These are phyloP conservation scores for Coffea canephora DNA, from an alignment of 257 asterid genomes.

Conservation along the genomic window DNA sequence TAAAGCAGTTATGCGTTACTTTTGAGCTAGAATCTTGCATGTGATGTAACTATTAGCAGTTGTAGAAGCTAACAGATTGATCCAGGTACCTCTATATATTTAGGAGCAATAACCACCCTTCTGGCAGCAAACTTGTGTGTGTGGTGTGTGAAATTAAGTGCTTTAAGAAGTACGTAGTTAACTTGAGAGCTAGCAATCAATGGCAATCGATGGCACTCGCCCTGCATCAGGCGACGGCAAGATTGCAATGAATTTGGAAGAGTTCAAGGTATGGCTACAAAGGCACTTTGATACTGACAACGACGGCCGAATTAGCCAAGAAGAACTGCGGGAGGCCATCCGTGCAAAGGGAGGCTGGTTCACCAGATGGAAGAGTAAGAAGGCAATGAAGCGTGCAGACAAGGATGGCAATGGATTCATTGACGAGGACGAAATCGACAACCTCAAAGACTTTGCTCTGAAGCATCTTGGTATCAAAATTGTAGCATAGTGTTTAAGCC, in stretches of 20 bases:
- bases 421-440: conserved; percentile 27
- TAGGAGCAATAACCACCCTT: no score
- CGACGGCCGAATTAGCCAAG: conserved; percentile 31
- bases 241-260: conserved; percentile 11
- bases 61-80: not conserved
- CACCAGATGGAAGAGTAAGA: conserved; percentile 17
- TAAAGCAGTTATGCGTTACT: no score
- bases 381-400: conserved; percentile 31
- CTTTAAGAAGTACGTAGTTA: not conserved
- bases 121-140: no score
- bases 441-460: conserved; percentile 35
- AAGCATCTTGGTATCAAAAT: conserved; percentile 29
- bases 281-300: conserved; percentile 17
- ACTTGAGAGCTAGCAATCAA: no score
- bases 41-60: not conserved
- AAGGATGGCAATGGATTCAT: conserved; percentile 27
- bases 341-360: conserved; percentile 28
- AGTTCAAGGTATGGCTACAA: conserved; percentile 40
- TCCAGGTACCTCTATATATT: not conserved
- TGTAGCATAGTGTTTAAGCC: not conserved
- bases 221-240: no score
- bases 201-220: no score
- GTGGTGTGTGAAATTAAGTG: not conserved
- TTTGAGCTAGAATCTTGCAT: no score
- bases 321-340: conserved; percentile 31